A percentile compares a stretch with the other conserved stretches of the same genome.
phyloP scores from a whole-genome alignment of 2,329 filamentous ascomycete species.

The Knufia petricola region DNA sequence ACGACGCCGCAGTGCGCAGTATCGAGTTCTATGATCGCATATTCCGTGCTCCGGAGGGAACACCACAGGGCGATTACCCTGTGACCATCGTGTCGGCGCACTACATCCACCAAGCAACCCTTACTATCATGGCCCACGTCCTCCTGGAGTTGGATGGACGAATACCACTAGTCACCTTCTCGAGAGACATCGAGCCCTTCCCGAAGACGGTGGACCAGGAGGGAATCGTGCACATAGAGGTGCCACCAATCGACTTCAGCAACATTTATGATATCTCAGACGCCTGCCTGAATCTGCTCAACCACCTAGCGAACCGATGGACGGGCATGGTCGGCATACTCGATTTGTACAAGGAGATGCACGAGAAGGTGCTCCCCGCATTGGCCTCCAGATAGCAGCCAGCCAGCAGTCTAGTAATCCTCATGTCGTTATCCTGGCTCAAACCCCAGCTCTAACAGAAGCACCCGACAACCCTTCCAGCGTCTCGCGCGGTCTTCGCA shows the following conservation, averaged over 20 bases:
- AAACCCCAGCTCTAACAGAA: too few species aligned
- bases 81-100: slow-evolving; percentile 27
- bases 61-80: slow-evolving; percentile 24
- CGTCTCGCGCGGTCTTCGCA: too few species aligned
- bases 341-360: slow-evolving; percentile 23
- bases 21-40: slow-evolving; percentile 26
- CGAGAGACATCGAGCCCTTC: slow-evolving; percentile 10
- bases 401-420: too few species aligned
- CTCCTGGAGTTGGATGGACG: slow-evolving; percentile 26
- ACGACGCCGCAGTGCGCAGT: slow-evolving; percentile 24
- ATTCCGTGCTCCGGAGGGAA: slow-evolving; percentile 25
- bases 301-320: slow-evolving; percentile 22
- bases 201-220: not conserved
- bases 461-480: too few species aligned
- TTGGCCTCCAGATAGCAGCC: too few species aligned
- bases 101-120: slow-evolving; percentile 27
- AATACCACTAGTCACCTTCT: slow-evolving; percentile 20
- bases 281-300: slow-evolving; percentile 22
- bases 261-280: slow-evolving; percentile 23
- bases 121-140: slow-evolving; percentile 26
- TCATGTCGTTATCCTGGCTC: too few species aligned
- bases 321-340: slow-evolving; percentile 23
- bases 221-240: slow-evolving; percentile 7
- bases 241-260: slow-evolving; percentile 21
- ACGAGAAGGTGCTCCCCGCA: slow-evolving; percentile 21